These are phyloP conservation scores for Talaromyces stipitatus DNA, from an alignment of 495 filamentous ascomycete genomes.

Conservation along the genomic window DNA sequence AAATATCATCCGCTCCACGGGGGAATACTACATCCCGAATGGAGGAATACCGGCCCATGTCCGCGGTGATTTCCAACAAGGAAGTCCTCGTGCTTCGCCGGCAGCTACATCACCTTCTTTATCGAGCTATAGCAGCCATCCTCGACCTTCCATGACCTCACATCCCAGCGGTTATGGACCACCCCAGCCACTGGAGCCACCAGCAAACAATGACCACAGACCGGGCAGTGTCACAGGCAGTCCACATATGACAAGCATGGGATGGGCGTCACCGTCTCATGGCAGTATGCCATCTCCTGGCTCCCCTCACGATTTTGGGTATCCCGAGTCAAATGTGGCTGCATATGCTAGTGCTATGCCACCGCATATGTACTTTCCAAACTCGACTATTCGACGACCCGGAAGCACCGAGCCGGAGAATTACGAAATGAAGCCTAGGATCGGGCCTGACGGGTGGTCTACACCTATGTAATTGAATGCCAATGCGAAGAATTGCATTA, in stretches of 20 bases:
- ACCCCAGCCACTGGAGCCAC: conserved; percentile 83
- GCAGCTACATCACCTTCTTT: conserved; percentile 52
- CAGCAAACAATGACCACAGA: conserved; percentile 65
- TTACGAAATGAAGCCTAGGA: conserved; percentile 54
- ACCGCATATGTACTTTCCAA: conserved; percentile 58
- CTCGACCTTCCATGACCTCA: conserved; percentile 63
- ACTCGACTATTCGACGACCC: conserved; percentile 56
- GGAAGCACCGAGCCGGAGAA: conserved; percentile 63
- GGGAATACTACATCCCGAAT: conserved; percentile 56
- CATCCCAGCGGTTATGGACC: conserved; percentile 75
- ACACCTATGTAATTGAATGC: conserved; percentile 28
- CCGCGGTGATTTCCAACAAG: conserved; percentile 68
- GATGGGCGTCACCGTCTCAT: conserved; percentile 68
- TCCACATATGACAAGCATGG: conserved; percentile 63
- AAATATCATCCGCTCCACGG: conserved; percentile 58
- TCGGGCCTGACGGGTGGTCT: conserved; percentile 34
- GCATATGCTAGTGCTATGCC: conserved; percentile 47
- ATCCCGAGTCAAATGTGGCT: conserved; percentile 59
- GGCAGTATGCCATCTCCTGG: conserved; percentile 57
- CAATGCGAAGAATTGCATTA: neutral
- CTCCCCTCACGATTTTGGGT: conserved; percentile 57
- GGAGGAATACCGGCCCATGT: conserved; percentile 76
- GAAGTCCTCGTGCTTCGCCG: conserved; percentile 62
- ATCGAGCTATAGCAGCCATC: conserved; percentile 50
- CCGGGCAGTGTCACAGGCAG: conserved; percentile 60